Conservation (phyloP, 306 rosid species). For the Begonia fuchsioides region DNA sequence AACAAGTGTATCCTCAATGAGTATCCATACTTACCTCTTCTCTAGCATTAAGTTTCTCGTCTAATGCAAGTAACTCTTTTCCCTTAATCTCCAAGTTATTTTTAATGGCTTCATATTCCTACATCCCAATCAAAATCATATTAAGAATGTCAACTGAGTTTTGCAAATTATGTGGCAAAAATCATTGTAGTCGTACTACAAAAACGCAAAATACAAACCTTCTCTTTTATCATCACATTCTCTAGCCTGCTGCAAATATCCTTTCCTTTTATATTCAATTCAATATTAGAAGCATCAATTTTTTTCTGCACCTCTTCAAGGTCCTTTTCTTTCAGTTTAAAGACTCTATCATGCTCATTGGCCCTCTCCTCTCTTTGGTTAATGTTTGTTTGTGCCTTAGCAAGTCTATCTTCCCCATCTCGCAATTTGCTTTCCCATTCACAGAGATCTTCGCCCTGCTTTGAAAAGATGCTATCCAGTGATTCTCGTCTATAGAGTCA, state of each 20-base stretch:
- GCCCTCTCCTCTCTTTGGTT: conserved; percentile 93
- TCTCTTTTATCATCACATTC: conserved; percentile 50
- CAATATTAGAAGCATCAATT: conserved; percentile 44
- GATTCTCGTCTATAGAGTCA: conserved; percentile 51
- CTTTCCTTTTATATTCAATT: conserved; percentile 65
- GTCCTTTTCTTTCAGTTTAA: conserved; percentile 74
- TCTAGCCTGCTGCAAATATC: conserved; percentile 58
- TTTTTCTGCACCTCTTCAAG: conserved; percentile 74
- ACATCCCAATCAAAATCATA: conserved; percentile 16
- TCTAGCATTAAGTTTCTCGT: conserved; percentile 59
- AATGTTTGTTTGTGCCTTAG: conserved; percentile 64
- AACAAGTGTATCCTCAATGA: too few relatives aligned
- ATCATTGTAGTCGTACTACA: neutral
- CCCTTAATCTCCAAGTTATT: neutral
- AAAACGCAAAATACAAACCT: conserved; percentile 30
- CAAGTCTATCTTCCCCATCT: conserved; percentile 89
- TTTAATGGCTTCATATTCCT: conserved; percentile 56
- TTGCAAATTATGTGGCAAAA: neutral
- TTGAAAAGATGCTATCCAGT: conserved; percentile 41
- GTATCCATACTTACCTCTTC: conserved; percentile 82
- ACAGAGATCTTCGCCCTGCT: conserved; percentile 73
- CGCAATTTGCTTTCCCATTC: conserved; percentile 93
- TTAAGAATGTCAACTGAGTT: conserved; percentile 4
- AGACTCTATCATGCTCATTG: conserved; percentile 57
- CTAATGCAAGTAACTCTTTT: conserved; percentile 17